Conservation (phyloP, 2,329 filamentous ascomycete genomes). For the Talaromyces sp. region DNA sequence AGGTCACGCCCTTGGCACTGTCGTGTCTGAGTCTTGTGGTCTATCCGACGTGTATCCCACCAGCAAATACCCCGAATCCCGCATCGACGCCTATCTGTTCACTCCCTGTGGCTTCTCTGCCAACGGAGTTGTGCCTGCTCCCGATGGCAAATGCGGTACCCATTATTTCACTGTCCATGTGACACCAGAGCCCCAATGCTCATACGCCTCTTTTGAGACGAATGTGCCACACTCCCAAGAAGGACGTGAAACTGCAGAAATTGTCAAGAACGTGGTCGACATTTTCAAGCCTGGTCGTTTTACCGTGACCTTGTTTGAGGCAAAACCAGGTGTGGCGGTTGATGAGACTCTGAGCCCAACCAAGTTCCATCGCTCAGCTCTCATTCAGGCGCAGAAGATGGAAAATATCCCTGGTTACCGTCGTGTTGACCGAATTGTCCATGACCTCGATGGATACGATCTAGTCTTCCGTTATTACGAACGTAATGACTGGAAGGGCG, state of each 20-base stretch:
- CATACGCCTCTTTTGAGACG: conserved; percentile 96
- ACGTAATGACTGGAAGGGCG: conserved; percentile 71
- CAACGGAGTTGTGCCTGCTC: conserved; percentile 87
- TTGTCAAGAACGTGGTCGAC: conserved; percentile 86
- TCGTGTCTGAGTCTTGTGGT: conserved; percentile 86
- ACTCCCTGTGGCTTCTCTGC: conserved; percentile 95
- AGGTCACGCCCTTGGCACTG: conserved; percentile 85
- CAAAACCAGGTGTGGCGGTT: conserved; percentile 56
- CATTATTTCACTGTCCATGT: conserved; percentile 99
- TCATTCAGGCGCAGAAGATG: conserved; percentile 50
- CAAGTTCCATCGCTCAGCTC: conserved; percentile 35
- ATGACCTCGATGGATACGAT: conserved; percentile 96
- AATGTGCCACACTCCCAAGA: conserved; percentile 88
- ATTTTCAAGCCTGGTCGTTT: conserved; percentile 99
- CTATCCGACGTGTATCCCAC: conserved; percentile 84
- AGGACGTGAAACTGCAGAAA: conserved; percentile 80
- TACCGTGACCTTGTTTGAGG: conserved; percentile 93
- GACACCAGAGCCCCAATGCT: conserved; percentile 93
- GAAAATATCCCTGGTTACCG: conserved; percentile 82
- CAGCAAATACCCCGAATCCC: conserved; percentile 81
- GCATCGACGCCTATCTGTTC: conserved; percentile 94
- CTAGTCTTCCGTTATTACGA: conserved; percentile 96
- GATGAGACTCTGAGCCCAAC: conserved; percentile 33
- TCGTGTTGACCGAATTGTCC: conserved; percentile 88
- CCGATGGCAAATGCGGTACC: conserved; percentile 53